phyloP scores from a whole-genome alignment of 768 basidiomycete genomes.

The Boletellus emodensis region DNA sequence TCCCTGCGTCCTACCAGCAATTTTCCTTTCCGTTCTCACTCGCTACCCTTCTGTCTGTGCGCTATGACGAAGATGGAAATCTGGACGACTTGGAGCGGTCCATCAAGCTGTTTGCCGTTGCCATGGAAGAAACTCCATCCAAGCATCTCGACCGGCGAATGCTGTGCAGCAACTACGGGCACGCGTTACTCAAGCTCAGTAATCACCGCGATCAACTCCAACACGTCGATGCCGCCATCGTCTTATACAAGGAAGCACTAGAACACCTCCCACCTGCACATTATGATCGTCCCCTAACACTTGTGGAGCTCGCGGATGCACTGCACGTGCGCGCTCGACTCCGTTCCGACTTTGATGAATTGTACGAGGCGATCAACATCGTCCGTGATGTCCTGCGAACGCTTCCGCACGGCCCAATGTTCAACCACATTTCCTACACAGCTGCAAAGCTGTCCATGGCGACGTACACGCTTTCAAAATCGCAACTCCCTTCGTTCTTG shows the following conservation, averaged over 20 bases:
- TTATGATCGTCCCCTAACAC: not conserved
- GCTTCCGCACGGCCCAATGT: conserved; percentile 6
- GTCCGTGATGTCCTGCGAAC: not conserved
- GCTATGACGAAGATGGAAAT: not conserved
- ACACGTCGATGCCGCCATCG: conserved; percentile 9
- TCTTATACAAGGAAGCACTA: conserved; percentile 4
- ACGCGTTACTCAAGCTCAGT: conserved; percentile 7
- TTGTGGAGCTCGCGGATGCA: conserved; percentile 1
- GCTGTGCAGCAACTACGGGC: conserved; percentile 12
- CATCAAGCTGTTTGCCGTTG: conserved; percentile 11
- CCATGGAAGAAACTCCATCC: conserved; percentile 8
- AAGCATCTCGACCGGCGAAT: conserved; percentile 4
- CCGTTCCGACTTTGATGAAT: not conserved
- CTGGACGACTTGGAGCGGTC: conserved; percentile 14
- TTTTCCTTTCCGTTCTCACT: conserved; percentile 2
- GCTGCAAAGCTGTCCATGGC: not conserved
- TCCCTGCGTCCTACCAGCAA: conserved; percentile 6
- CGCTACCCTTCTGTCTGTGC: conserved; percentile 12
- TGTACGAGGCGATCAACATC: not conserved
- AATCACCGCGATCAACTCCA: not conserved
- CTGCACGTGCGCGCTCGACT: not conserved
- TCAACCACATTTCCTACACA: not conserved
- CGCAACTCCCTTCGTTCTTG: not conserved
- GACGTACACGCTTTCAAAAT: not conserved
- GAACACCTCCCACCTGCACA: conserved; percentile 11